Evolutionary conservation across 768 basidiomycete species (phyloP).

Genomic region (Pleurotus giganteus): DNA sequence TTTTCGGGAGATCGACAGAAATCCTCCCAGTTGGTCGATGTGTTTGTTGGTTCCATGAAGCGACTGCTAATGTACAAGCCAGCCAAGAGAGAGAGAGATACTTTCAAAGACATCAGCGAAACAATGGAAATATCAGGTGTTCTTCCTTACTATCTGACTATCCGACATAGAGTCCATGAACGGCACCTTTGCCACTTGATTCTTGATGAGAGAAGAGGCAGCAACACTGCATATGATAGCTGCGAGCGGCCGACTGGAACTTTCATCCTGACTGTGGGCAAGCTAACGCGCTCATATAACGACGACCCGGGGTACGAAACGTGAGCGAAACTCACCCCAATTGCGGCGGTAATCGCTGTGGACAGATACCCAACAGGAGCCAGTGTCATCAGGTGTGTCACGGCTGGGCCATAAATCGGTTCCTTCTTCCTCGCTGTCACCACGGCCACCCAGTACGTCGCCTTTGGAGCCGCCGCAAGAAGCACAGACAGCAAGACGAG

Average conservation of each 20-base stretch:
- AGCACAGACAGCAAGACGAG: slow-evolving; percentile 33
- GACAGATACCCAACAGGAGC: slow-evolving; percentile 55
- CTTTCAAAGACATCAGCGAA: slow-evolving; percentile 7
- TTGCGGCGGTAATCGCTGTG: slow-evolving; percentile 40
- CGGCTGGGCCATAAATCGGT: slow-evolving; percentile 54
- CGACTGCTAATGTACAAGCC: slow-evolving; percentile 7
- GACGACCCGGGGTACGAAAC: neutral
- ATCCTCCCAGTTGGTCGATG: neutral
- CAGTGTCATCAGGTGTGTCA: slow-evolving; percentile 56
- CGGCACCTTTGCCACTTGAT: neutral
- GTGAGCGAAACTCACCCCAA: slow-evolving; percentile 20
- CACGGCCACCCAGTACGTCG: slow-evolving; percentile 66
- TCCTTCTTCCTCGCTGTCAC: slow-evolving; percentile 53
- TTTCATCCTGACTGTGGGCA: neutral
- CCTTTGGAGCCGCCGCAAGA: slow-evolving; percentile 47
- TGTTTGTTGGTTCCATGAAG: neutral
- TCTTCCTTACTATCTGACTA: slow-evolving; percentile 36
- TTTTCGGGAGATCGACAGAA: slow-evolving; percentile 4
- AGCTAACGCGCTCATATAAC: neutral
- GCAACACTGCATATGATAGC: slow-evolving; percentile 7
- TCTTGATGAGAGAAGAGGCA: neutral
- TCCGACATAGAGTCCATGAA: slow-evolving; percentile 18
- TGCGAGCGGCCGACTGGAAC: neutral
- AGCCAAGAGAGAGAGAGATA: slow-evolving; percentile 17
- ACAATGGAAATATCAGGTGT: neutral